Conservation (phyloP, 495 filamentous ascomycete genomes). For the Annulohypoxylon bovei region DNA sequence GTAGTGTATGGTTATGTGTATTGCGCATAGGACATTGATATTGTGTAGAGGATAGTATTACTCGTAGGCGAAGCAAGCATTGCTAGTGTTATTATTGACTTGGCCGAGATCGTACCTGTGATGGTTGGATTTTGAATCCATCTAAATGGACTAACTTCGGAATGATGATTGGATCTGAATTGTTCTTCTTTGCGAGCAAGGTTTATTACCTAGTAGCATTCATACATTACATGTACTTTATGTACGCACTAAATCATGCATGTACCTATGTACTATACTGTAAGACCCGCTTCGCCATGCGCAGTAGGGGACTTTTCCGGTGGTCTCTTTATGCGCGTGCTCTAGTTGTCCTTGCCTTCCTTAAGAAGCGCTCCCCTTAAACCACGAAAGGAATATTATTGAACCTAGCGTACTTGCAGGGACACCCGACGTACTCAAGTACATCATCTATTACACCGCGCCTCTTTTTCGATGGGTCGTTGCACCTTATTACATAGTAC, state of each 20-base stretch:
- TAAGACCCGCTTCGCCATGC: conserved; percentile 29
- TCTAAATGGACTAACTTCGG: conserved; percentile 31
- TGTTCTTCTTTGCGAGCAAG: conserved; percentile 20
- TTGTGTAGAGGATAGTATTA: not conserved
- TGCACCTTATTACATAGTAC: conserved; percentile 12
- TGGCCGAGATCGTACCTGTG: conserved; percentile 42
- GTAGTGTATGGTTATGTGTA: not conserved
- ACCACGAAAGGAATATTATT: not conserved
- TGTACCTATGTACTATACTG: not conserved
- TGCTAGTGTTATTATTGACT: conserved; percentile 20
- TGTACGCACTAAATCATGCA: not conserved
- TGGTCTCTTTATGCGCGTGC: conserved; percentile 22
- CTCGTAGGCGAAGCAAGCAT: conserved; percentile 18
- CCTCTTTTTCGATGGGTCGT: conserved; percentile 12
- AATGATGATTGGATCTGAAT: conserved; percentile 35
- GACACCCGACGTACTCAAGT: conserved; percentile 8
- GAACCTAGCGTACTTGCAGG: not conserved
- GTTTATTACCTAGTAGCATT: conserved; percentile 11
- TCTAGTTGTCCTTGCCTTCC: conserved; percentile 31
- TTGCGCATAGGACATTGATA: no score
- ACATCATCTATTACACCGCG: not conserved
- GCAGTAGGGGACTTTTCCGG: conserved; percentile 41
- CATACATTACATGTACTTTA: conserved; percentile 14
- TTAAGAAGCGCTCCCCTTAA: conserved; percentile 5
- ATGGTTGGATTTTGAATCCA: conserved; percentile 27